A percentile compares a stretch with the other conserved stretches of the same genome.
phyloP scores from a whole-genome alignment of 192 early-diverging fungal species.

The Entomortierella chlamydospora region DNA sequence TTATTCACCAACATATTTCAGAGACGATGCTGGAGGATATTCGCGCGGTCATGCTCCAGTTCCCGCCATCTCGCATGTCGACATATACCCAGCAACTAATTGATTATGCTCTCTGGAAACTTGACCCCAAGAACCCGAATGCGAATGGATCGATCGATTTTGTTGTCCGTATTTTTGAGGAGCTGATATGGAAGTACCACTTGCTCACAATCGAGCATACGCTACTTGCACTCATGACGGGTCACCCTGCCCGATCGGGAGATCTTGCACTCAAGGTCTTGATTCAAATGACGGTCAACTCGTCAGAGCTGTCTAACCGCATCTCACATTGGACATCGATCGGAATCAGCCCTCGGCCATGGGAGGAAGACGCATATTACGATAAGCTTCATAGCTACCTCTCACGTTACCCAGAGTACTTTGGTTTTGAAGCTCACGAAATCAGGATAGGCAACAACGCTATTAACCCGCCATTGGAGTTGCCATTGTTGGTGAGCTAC shows the following conservation, averaged over 20 bases:
- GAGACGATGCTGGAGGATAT: constrained; percentile 56
- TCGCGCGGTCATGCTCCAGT: constrained; percentile 73
- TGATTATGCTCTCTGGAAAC: constrained; percentile 69
- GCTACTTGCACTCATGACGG: constrained; percentile 73
- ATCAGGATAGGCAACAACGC: constrained; percentile 54
- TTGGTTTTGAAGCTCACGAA: constrained; percentile 77
- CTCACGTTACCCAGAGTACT: constrained; percentile 76
- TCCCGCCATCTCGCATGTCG: constrained; percentile 78
- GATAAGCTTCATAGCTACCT: constrained; percentile 72
- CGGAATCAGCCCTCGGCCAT: constrained; percentile 72
- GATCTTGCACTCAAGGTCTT: constrained; percentile 43
- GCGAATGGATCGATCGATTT: constrained; percentile 38
- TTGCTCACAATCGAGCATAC: constrained; percentile 77
- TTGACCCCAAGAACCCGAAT: constrained; percentile 49
- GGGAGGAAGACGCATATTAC: constrained; percentile 78
- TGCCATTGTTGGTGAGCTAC: constrained; percentile 76
- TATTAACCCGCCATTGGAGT: constrained; percentile 69
- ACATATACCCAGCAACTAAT: constrained; percentile 74
- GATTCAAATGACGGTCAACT: constrained; percentile 61
- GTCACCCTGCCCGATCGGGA: constrained; percentile 58
- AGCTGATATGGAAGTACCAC: constrained; percentile 78
- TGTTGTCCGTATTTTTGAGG: constrained; percentile 65
- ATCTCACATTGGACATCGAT: constrained; percentile 74
- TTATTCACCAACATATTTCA: constrained; percentile 50
- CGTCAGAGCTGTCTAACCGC: constrained; percentile 65